Evolutionary conservation across 2,329 filamentous ascomycete species (phyloP).

Genomic region (Botryotinia narcissicola): DNA sequence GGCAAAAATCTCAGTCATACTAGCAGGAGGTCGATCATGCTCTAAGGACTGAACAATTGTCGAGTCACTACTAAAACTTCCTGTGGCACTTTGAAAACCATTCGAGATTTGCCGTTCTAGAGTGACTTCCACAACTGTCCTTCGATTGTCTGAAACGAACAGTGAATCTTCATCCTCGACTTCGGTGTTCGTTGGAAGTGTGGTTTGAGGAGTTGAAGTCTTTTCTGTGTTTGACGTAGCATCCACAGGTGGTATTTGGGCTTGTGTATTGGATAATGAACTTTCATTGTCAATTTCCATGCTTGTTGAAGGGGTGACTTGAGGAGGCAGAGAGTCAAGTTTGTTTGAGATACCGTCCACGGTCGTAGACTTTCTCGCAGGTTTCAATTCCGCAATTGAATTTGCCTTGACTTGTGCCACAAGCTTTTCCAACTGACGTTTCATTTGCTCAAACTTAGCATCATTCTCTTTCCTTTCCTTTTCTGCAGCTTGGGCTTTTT

Average conservation of each 20-base stretch:
- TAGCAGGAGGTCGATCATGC: background rate
- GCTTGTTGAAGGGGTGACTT: background rate
- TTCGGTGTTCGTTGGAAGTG: background rate
- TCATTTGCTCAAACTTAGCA: background rate
- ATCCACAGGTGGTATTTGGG: background rate
- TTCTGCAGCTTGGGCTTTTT: conserved; percentile 12
- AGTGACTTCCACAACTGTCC: background rate
- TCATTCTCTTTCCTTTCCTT: background rate
- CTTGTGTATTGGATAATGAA: background rate
- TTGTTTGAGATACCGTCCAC: background rate
- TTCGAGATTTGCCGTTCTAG: background rate
- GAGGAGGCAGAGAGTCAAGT: too few relatives aligned
- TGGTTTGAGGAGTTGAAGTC: background rate
- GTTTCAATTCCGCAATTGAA: background rate
- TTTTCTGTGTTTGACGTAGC: too few relatives aligned
- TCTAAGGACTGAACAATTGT: background rate
- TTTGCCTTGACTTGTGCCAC: background rate
- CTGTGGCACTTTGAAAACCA: background rate
- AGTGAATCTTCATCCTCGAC: conserved; percentile 24
- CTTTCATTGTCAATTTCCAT: background rate
- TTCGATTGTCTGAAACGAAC: conserved; percentile 20
- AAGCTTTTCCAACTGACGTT: background rate
- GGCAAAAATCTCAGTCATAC: conserved; percentile 5
- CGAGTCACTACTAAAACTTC: background rate
- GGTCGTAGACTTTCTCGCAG: background rate